Conservation (phyloP, 257 asterid genomes). For the Haberlea rhodopensis region DNA sequence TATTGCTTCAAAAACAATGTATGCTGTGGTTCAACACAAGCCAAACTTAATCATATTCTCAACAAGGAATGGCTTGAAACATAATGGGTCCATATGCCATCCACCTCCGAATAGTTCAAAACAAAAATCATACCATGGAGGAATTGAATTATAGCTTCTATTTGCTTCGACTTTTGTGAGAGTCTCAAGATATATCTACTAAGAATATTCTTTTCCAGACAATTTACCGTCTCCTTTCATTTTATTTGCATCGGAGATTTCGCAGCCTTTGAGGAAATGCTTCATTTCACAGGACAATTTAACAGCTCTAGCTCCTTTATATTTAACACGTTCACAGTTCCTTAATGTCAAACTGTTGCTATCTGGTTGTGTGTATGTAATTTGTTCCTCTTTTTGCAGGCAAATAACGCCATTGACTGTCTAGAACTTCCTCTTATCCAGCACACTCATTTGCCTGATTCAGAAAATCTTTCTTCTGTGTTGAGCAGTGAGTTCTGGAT, state of each 20-base stretch:
- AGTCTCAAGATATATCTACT: neutral
- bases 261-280: neutral
- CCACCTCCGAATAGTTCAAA: too few species aligned
- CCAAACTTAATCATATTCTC: too few species aligned
- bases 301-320: neutral
- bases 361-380: neutral
- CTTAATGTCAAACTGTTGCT: neutral
- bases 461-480: conserved; percentile 48
- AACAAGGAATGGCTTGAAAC: too few species aligned
- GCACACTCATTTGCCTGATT: conserved; percentile 61
- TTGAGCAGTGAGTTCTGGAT: conserved; percentile 44
- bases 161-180: too few species aligned
- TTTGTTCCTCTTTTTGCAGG: conserved; percentile 37
- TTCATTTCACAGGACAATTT: neutral
- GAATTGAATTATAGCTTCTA: too few species aligned
- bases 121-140: too few species aligned
- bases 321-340: neutral
- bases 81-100: too few species aligned
- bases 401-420: conserved; percentile 49
- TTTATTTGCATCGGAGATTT: too few species aligned
- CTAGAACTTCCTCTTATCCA: conserved; percentile 86
- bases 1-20: too few species aligned
- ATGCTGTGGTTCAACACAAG: too few species aligned
- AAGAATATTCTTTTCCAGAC: neutral
- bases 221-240: neutral